These are phyloP conservation scores for Lactarius vividus DNA, from an alignment of 768 basidiomycete species.

Conservation along the genomic window DNA sequence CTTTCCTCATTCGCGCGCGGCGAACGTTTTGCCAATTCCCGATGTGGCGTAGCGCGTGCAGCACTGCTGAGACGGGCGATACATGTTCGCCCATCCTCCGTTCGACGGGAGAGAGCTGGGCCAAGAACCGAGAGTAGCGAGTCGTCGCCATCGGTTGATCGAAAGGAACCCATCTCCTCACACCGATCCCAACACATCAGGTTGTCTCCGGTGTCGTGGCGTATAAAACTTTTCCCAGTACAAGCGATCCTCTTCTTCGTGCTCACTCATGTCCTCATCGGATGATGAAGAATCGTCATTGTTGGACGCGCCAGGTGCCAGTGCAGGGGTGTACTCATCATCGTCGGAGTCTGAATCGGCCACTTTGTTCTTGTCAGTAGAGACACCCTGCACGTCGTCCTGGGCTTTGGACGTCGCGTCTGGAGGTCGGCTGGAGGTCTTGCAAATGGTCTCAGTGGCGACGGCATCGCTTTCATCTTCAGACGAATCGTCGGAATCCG, in stretches of 20 bases:
- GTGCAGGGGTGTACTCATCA: background rate
- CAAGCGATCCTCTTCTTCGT: constrained; percentile 1
- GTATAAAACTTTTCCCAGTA: constrained; percentile 11
- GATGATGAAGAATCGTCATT: background rate
- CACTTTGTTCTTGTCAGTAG: background rate
- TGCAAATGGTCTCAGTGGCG: background rate
- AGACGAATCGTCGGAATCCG: background rate
- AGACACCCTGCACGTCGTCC: background rate
- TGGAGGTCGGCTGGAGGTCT: background rate
- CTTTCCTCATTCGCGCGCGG: background rate
- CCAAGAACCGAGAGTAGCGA: background rate
- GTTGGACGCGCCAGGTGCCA: background rate
- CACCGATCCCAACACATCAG: background rate
- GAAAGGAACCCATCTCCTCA: background rate
- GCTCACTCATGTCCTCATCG: constrained; percentile 2
- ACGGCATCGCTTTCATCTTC: background rate
- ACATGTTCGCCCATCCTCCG: background rate
- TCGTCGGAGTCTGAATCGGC: background rate
- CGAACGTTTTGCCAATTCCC: background rate
- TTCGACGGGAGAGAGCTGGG: background rate
- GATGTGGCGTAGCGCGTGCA: background rate
- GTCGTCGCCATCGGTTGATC: too few relatives aligned
- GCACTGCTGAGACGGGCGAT: background rate
- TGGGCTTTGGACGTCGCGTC: background rate
- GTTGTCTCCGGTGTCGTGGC: background rate